Conservation (phyloP, 305 asterid genomes). For the Fraxinus velutina region DNA sequence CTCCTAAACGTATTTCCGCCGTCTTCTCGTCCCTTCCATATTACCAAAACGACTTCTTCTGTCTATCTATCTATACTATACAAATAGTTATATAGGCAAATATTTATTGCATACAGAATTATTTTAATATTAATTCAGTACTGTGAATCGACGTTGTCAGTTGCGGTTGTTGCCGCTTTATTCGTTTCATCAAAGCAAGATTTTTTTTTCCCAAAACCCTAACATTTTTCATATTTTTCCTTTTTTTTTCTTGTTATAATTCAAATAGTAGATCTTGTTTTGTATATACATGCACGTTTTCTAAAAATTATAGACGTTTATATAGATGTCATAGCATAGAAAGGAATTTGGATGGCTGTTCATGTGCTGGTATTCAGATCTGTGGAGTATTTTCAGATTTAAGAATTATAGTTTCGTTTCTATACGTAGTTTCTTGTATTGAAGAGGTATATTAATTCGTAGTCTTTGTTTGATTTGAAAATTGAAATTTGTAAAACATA, state of each 20-base stretch:
- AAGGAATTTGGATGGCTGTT: neutral
- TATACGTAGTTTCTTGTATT: neutral
- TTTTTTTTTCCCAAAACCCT: constrained; percentile 44
- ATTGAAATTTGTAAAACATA: constrained; percentile 15
- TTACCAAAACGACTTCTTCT: constrained; percentile 28
- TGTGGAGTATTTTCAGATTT: neutral
- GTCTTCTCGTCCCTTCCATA: constrained; percentile 38
- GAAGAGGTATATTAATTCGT: neutral
- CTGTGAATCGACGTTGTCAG: constrained; percentile 60
- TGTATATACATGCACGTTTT: constrained; percentile 1
- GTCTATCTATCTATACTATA: neutral
- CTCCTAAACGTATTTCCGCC: constrained; percentile 20
- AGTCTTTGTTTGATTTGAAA: neutral
- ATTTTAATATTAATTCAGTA: constrained; percentile 3
- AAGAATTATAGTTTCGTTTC: neutral
- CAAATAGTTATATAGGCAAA: neutral
- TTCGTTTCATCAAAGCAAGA: constrained; percentile 20
- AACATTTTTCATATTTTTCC: constrained; percentile 21
- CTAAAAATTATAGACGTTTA: constrained; percentile 7
- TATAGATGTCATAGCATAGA: neutral
- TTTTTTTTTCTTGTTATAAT: neutral
- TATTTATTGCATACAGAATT: constrained; percentile 16
- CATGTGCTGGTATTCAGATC: neutral
- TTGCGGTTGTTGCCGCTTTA: constrained; percentile 47
- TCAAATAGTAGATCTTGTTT: constrained; percentile 41